These are phyloP conservation scores for Rhodotorula sp. DNA, from an alignment of 1,284 basidiomycete species.

Conservation along the genomic window DNA sequence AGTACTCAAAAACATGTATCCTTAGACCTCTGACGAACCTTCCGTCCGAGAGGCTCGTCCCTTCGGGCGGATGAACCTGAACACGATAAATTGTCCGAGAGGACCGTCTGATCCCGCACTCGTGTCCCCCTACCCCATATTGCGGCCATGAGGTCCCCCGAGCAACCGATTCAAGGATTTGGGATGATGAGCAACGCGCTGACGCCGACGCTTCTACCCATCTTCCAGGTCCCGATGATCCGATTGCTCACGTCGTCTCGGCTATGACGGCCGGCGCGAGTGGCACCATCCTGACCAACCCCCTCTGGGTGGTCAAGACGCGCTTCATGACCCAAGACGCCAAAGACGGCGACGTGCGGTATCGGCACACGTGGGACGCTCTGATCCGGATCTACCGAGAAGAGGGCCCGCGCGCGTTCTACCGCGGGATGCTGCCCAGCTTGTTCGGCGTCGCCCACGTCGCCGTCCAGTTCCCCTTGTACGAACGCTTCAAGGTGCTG, in stretches of 20 bases:
- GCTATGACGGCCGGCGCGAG: constrained; percentile 89
- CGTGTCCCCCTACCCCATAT: background rate
- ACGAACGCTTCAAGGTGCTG: constrained; percentile 80
- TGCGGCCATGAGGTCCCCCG: background rate
- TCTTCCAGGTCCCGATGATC: constrained; percentile 37
- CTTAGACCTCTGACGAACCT: constrained; percentile 45
- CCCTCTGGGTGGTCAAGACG: constrained; percentile 95
- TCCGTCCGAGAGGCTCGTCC: constrained; percentile 9
- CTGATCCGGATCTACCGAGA: constrained; percentile 77
- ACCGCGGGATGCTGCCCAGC: constrained; percentile 83
- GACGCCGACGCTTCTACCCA: background rate
- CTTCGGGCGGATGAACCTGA: constrained; percentile 33
- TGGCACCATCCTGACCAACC: constrained; percentile 87
- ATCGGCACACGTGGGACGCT: constrained; percentile 82
- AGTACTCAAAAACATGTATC: constrained; percentile 30
- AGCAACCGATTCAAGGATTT: rapidly evolving
- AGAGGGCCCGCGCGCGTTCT: constrained; percentile 82
- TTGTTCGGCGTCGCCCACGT: constrained; percentile 87
- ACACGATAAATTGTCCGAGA: constrained; percentile 38
- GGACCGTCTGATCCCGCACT: constrained; percentile 40
- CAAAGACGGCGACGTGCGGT: constrained; percentile 61
- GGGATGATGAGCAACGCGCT: background rate
- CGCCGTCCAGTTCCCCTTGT: constrained; percentile 93
- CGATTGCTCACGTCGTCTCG: constrained; percentile 73
- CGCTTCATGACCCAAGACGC: constrained; percentile 68